Evolutionary conservation across 2,329 filamentous ascomycete genomes (phyloP).

Genomic region (Fusarium anthophilum): DNA sequence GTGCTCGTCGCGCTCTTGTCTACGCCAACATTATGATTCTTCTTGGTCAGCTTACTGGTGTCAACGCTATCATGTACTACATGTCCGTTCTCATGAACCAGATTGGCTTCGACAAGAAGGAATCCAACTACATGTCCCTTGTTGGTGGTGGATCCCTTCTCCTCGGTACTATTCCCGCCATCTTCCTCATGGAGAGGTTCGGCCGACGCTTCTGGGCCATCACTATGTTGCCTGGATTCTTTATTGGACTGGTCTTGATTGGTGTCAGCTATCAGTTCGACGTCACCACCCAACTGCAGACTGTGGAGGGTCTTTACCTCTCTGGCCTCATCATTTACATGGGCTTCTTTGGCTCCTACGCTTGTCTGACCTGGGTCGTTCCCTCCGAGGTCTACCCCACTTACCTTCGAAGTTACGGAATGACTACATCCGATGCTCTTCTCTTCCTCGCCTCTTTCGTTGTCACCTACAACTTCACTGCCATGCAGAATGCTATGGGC

Average conservation of each 20-base stretch:
- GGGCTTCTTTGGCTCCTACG: slow-evolving; percentile 73
- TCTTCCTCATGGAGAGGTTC: slow-evolving; percentile 76
- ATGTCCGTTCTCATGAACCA: slow-evolving; percentile 74
- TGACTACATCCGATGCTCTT: slow-evolving; percentile 74
- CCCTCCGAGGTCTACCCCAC: slow-evolving; percentile 78
- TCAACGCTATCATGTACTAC: slow-evolving; percentile 77
- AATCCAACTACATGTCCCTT: slow-evolving; percentile 78
- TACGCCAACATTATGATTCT: slow-evolving; percentile 77
- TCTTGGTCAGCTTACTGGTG: slow-evolving; percentile 75
- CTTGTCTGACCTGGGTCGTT: slow-evolving; percentile 71
- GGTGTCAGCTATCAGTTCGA: slow-evolving; percentile 70
- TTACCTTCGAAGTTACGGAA: slow-evolving; percentile 76
- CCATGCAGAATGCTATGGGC: slow-evolving; percentile 75
- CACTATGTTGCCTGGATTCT: slow-evolving; percentile 76
- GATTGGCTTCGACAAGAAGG: slow-evolving; percentile 70
- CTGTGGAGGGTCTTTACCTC: slow-evolving; percentile 69
- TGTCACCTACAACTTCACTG: slow-evolving; percentile 79
- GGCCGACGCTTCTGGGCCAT: slow-evolving; percentile 80
- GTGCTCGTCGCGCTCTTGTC: slow-evolving; percentile 71
- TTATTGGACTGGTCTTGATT: slow-evolving; percentile 73
- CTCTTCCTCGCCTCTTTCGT: slow-evolving; percentile 77
- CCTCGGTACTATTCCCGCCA: slow-evolving; percentile 73
- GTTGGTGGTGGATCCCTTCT: slow-evolving; percentile 75
- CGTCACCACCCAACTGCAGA: slow-evolving; percentile 54
- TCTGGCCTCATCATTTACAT: slow-evolving; percentile 75